A percentile compares a stretch with the other conserved stretches of the same genome.
Conservation (phyloP, 306 rosid species). For the Begonia peltatifolia region DNA sequence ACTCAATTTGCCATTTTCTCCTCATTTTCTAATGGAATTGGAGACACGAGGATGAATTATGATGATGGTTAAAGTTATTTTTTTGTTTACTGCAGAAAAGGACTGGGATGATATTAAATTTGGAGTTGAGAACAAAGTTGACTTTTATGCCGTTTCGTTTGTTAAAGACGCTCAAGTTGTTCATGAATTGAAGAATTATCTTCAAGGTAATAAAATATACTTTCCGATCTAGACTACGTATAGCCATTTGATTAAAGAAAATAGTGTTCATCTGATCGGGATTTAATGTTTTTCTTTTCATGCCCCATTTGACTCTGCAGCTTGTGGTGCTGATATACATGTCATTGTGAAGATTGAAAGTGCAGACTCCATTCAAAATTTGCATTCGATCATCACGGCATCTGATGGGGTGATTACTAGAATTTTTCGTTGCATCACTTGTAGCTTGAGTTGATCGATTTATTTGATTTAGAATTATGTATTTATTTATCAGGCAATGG, state of each 20-base stretch:
- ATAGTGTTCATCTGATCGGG: too few relatives aligned
- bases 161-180: constrained; percentile 96
- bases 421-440: neutral
- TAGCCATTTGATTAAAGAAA: neutral
- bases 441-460: too few relatives aligned
- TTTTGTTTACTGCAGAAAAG: constrained; percentile 59
- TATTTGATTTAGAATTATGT: too few relatives aligned
- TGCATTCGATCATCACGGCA: constrained; percentile 82
- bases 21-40: too few relatives aligned
- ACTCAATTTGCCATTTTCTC: too few relatives aligned
- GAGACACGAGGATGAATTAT: neutral
- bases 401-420: constrained; percentile 41
- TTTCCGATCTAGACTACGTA: neutral
- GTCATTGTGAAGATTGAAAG: constrained; percentile 94
- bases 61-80: constrained; percentile 1
- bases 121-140: constrained; percentile 95
- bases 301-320: constrained; percentile 30
- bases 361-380: constrained; percentile 87
- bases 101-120: constrained; percentile 99
- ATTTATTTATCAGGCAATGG: constrained; percentile 35
- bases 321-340: constrained; percentile 70
- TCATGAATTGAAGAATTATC: constrained; percentile 82
- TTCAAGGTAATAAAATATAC: constrained; percentile 37
- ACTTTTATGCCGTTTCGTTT: constrained; percentile 97
- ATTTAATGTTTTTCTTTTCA: constrained; percentile 2